Percentiles rank a stretch among this genome's conserved stretches.
phyloP scores from a whole-genome alignment of 352 stramenopile genomes.

The Pythium phragmiticola region DNA sequence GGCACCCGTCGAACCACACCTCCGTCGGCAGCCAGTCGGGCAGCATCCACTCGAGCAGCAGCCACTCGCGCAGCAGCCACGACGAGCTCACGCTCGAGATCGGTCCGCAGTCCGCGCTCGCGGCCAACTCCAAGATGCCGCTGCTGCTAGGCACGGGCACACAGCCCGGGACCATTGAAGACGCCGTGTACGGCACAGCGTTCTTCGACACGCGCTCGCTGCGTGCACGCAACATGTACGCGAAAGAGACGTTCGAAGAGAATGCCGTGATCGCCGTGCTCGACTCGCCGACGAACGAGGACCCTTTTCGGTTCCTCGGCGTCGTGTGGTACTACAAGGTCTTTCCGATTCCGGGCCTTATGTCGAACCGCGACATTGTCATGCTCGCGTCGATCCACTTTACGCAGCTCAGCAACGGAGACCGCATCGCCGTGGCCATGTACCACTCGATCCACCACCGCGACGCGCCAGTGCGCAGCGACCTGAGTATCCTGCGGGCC shows the following conservation, averaged over 20 bases:
- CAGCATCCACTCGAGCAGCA: neutral
- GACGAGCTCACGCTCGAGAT: constrained; percentile 30
- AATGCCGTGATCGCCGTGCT: constrained; percentile 31
- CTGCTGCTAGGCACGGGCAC: constrained; percentile 35
- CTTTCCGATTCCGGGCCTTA: constrained; percentile 29
- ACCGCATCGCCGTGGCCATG: constrained; percentile 48
- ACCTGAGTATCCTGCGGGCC: constrained; percentile 35
- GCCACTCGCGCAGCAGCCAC: constrained; percentile 10
- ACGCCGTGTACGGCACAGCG: constrained; percentile 53
- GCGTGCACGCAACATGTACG: constrained; percentile 39
- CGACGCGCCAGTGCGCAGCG: constrained; percentile 38
- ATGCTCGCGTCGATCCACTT: constrained; percentile 23
- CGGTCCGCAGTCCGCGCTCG: constrained; percentile 41
- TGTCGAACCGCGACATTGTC: constrained; percentile 45
- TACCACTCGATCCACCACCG: constrained; percentile 54
- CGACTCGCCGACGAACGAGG: constrained; percentile 25
- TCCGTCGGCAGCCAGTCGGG: too few species aligned
- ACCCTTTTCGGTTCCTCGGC: constrained; percentile 41
- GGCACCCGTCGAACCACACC: neutral
- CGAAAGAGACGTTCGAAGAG: constrained; percentile 36
- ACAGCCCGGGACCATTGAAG: constrained; percentile 47
- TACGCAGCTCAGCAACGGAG: constrained; percentile 27
- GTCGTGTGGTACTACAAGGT: constrained; percentile 32
- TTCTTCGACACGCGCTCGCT: constrained; percentile 43
- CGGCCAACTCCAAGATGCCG: constrained; percentile 38